Percentiles rank a stretch among this genome's conserved stretches.
Conservation (phyloP, 2,329 filamentous ascomycete genomes). For the Cercospora nicotianae region DNA sequence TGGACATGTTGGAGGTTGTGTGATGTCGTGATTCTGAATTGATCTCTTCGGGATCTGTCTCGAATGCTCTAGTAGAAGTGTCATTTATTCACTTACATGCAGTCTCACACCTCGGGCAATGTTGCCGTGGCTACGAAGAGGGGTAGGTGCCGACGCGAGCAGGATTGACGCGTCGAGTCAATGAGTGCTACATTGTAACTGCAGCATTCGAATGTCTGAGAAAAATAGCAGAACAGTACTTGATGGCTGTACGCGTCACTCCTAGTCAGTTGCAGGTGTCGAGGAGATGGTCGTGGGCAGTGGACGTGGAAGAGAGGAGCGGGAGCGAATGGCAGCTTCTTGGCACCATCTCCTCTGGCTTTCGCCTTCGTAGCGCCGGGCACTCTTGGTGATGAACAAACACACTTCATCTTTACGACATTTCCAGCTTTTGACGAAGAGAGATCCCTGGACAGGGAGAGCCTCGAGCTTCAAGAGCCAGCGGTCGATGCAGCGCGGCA, state of each 20-base stretch:
- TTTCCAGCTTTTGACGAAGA: neutral
- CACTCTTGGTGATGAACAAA: neutral
- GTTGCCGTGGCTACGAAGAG: slow-evolving; percentile 5
- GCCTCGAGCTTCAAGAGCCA: neutral
- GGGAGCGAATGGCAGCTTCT: neutral
- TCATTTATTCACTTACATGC: slow-evolving; percentile 4
- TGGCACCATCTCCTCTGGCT: neutral
- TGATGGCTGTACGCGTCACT: neutral
- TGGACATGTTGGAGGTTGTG: slow-evolving; percentile 16
- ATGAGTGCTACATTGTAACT: slow-evolving; percentile 1
- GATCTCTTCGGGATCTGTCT: neutral
- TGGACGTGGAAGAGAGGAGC: neutral
- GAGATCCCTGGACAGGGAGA: neutral
- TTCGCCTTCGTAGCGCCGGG: neutral
- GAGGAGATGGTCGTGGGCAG: neutral
- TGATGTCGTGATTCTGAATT: neutral
- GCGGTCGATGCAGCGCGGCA: neutral
- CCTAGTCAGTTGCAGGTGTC: neutral
- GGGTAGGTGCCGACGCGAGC: slow-evolving; percentile 1
- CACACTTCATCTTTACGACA: neutral
- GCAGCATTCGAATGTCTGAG: neutral
- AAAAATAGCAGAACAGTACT: neutral
- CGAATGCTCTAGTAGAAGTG: neutral
- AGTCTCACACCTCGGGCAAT: slow-evolving; percentile 4
- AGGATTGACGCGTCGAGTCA: slow-evolving; percentile 10